Percentiles rank a stretch among this genome's conserved stretches.
Conservation (phyloP, 257 asterid genomes). For the Coffea canephora region DNA sequence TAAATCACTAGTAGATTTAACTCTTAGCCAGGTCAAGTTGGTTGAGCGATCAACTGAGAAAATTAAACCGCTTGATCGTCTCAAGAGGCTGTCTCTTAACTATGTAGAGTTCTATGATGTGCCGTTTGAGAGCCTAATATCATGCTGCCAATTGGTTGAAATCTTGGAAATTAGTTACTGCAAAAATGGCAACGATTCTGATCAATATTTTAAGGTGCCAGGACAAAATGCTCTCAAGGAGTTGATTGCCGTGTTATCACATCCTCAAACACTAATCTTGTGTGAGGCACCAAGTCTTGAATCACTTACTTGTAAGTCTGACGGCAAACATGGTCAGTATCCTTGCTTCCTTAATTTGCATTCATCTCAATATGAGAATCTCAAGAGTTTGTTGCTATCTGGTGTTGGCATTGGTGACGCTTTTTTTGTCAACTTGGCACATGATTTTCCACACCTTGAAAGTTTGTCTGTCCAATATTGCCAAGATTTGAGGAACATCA, state of each 20-base stretch:
- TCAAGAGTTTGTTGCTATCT: background rate
- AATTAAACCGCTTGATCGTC: background rate
- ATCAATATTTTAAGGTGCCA: background rate
- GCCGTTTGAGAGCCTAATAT: background rate
- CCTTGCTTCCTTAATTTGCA: background rate
- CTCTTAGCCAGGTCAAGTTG: background rate
- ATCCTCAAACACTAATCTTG: background rate
- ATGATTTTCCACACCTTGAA: background rate
- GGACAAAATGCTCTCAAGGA: background rate
- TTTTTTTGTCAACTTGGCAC: background rate
- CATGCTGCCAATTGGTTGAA: background rate
- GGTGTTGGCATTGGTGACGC: background rate
- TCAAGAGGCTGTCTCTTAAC: background rate
- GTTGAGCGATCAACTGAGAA: background rate
- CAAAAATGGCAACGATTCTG: accelerated
- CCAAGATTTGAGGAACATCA: background rate
- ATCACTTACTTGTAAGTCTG: background rate
- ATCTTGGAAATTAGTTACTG: background rate
- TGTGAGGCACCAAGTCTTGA: background rate
- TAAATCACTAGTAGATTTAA: background rate
- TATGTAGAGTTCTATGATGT: background rate
- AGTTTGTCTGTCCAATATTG: background rate
- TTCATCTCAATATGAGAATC: background rate
- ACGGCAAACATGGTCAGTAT: background rate
- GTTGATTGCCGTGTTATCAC: background rate